Conservation (phyloP, 192 early-diverging fungal species). For the Helicostylum pulchrum region DNA sequence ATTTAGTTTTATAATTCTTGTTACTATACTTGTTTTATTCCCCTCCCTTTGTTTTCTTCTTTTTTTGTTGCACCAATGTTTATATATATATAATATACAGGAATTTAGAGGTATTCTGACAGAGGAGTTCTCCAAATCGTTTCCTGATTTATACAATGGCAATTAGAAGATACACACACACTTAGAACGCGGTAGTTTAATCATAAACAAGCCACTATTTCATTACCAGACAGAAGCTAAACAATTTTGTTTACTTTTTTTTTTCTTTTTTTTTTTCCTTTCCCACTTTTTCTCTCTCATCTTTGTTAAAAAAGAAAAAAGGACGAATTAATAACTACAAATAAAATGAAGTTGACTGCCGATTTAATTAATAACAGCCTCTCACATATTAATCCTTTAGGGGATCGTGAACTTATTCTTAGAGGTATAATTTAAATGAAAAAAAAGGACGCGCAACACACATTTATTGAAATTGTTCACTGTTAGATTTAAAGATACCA, state of each 20-base stretch:
- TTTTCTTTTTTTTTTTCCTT: background rate
- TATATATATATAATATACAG: conserved; percentile 11
- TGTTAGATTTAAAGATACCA: conserved; percentile 76
- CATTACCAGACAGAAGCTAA: background rate
- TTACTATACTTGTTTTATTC: background rate
- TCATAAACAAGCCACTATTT: too few relatives aligned
- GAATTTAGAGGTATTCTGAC: conserved; percentile 29
- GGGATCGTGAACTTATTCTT: conserved; percentile 88
- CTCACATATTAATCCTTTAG: conserved; percentile 80
- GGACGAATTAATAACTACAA: too few relatives aligned
- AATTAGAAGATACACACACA: background rate
- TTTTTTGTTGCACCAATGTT: background rate
- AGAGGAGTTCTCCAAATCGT: conserved; percentile 31
- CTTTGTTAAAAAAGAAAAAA: too few relatives aligned
- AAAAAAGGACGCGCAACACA: conserved; percentile 4
- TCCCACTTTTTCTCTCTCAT: background rate
- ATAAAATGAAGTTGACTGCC: conserved; percentile 70
- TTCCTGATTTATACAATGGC: conserved; percentile 33
- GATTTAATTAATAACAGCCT: conserved; percentile 65
- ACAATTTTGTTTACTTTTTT: background rate
- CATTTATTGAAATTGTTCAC: conserved; percentile 3
- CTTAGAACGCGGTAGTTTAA: too few relatives aligned
- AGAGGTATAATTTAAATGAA: conserved; percentile 56
- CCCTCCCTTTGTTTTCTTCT: background rate
- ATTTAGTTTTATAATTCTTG: background rate